Evolutionary conservation across 306 rosid genomes (phyloP).

Genomic region (Cucurbita pepo): DNA sequence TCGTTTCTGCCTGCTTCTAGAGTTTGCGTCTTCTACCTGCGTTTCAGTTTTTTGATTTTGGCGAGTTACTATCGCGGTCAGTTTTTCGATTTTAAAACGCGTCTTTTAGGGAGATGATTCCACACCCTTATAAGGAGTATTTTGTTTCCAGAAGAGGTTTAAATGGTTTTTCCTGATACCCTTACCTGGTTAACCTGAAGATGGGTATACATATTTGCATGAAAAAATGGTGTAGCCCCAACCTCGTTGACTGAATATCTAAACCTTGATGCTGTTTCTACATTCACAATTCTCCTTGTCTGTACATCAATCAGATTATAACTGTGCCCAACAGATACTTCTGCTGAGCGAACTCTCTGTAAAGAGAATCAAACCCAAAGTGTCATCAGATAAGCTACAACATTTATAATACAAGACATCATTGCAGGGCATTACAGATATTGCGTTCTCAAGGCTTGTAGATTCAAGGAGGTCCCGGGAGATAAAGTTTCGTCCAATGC

Average conservation of each 20-base stretch:
- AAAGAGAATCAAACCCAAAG: conserved; percentile 3
- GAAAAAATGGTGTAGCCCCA: conserved; percentile 53
- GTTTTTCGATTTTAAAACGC: too few relatives aligned
- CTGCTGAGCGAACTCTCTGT: conserved; percentile 50
- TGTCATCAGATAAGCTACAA: background rate
- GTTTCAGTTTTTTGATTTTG: background rate
- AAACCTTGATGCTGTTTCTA: conserved; percentile 62
- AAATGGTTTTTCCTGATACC: background rate
- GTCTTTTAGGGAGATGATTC: too few relatives aligned
- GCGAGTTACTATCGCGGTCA: too few relatives aligned
- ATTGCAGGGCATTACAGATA: conserved; percentile 22
- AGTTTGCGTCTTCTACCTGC: conserved; percentile 58
- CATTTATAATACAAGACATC: conserved; percentile 5
- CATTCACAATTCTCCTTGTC: conserved; percentile 41
- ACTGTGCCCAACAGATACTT: conserved; percentile 42
- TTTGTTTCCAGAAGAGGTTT: too few relatives aligned
- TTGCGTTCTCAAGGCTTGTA: conserved; percentile 49
- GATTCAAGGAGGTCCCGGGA: conserved; percentile 75
- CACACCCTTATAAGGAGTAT: too few relatives aligned
- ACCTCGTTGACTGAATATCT: conserved; percentile 42
- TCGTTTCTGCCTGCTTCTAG: conserved; percentile 48
- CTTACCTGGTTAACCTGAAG: conserved; percentile 50
- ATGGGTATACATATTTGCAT: conserved; percentile 67
- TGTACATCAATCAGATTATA: conserved; percentile 58
- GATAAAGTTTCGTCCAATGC: conserved; percentile 65